Percentiles rank a stretch among this genome's conserved stretches.
phyloP scores from a whole-genome alignment of 345 rosid genomes.

The Trapa bicornis region DNA sequence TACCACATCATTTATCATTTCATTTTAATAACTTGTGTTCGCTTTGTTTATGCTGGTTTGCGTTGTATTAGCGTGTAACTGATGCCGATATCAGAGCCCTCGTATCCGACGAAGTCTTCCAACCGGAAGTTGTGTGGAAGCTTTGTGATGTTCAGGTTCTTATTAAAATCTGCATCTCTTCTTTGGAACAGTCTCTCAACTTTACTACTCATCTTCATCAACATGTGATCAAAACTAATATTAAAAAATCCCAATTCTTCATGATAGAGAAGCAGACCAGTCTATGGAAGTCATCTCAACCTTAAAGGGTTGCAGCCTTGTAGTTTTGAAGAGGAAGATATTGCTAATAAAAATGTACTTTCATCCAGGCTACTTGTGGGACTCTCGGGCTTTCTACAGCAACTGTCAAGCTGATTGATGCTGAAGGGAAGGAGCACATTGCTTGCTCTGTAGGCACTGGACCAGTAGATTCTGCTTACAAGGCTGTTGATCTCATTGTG shows the following conservation, averaged over 20 bases:
- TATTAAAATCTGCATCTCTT: background rate
- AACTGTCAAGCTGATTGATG: slow-evolving; percentile 66
- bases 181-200: background rate
- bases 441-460: slow-evolving; percentile 89
- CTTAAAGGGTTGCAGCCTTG: background rate
- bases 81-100: slow-evolving; percentile 84
- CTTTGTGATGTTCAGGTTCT: slow-evolving; percentile 72
- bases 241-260: background rate
- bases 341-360: background rate
- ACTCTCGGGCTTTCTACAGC: slow-evolving; percentile 87
- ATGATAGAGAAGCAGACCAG: background rate
- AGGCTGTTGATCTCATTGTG: slow-evolving; percentile 79
- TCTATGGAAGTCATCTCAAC: background rate
- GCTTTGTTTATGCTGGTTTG: background rate
- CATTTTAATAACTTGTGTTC: background rate
- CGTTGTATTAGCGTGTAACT: slow-evolving; percentile 50
- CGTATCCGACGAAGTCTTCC: slow-evolving; percentile 96
- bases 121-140: slow-evolving; percentile 76
- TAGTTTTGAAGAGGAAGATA: background rate
- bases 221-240: background rate
- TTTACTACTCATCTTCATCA: background rate
- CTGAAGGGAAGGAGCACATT: slow-evolving; percentile 54
- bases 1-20: background rate
- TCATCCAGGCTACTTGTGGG: slow-evolving; percentile 70
- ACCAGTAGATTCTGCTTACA: slow-evolving; percentile 97